phyloP scores from a whole-genome alignment of 805 yeast genomes.

The Zygoascus bituminiphila region DNA sequence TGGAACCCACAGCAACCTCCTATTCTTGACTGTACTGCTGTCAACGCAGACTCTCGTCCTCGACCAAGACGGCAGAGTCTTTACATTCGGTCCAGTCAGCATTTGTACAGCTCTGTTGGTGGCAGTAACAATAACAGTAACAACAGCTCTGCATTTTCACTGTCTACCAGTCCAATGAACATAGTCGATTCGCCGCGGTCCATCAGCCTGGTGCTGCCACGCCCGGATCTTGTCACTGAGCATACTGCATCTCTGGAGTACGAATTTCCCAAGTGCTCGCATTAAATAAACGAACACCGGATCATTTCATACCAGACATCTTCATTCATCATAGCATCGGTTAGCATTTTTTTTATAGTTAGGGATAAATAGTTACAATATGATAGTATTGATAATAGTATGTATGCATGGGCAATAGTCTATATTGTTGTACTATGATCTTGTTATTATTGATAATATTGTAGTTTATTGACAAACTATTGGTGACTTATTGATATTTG shows the following conservation, averaged over 20 bases:
- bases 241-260: conserved; percentile 6
- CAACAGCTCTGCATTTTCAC: background rate
- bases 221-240: background rate
- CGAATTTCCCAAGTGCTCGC: conserved; percentile 5
- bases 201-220: conserved; percentile 8
- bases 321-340: too few relatives aligned
- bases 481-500: too few relatives aligned
- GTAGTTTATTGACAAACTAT: too few relatives aligned
- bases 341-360: too few relatives aligned
- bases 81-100: conserved; percentile 9
- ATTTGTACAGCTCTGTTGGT: background rate
- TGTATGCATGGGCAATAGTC: too few relatives aligned
- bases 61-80: conserved; percentile 13
- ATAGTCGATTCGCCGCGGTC: conserved; percentile 5
- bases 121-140: background rate
- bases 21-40: background rate
- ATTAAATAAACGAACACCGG: too few relatives aligned
- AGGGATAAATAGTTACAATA: too few relatives aligned
- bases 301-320: too few relatives aligned
- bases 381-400: too few relatives aligned
- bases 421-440: too few relatives aligned
- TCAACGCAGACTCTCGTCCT: background rate
- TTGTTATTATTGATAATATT: too few relatives aligned
- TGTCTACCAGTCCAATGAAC: background rate
- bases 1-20: background rate